Evolutionary conservation across 1,284 basidiomycete species (phyloP), one percentile per base, ranked within the genome.

Genomic region (Ganoderma multipileum): DNA sequence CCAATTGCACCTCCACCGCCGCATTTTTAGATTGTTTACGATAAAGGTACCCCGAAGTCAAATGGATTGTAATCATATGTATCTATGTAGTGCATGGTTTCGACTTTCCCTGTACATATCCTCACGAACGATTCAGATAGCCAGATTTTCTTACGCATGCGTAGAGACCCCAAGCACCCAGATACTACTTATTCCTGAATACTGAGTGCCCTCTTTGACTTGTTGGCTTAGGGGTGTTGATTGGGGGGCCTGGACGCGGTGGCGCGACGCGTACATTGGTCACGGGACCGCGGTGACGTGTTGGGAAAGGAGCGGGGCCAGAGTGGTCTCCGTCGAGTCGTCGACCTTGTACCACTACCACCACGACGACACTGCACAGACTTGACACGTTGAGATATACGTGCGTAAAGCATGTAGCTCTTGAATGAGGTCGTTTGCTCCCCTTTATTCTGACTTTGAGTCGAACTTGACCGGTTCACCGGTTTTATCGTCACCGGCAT

Each of bases 61-160:
- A 68, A 59, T 23, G 62, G 67, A 68, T 68, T 68, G 67, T 68
- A 52, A 64, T 68, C 61, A 62, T 57, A 68, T 68, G 63, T 68
- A 64, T 63, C 54, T 57, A 57, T 62, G 60, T 66, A 66, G 20
- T 30, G 7, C 26, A 52, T 52, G 47, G 30, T 39, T 16, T 36
- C 12, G 47, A 39, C 16, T 23, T 60, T n/a, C 42, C 36, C 38
- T 60, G 39, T 39, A 60, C 36, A 41, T 41, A 60, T 26, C 57
- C 57, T 36, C 36, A 38, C 57, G 57, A 59, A 59, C 52, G 28
- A 55, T 55, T 50, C 47, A 26, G 9, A 47, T 50, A 50, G 26
- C 9, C n/a, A 50, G 11, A 23, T 9, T 23, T 52, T 14, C 23
- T 6, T 52, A 52, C 23, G 23, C 44, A 23, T 47, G 44, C 7